Conservation (phyloP, 352 stramenopile species). For the Proteromonas lacertae region DNA sequence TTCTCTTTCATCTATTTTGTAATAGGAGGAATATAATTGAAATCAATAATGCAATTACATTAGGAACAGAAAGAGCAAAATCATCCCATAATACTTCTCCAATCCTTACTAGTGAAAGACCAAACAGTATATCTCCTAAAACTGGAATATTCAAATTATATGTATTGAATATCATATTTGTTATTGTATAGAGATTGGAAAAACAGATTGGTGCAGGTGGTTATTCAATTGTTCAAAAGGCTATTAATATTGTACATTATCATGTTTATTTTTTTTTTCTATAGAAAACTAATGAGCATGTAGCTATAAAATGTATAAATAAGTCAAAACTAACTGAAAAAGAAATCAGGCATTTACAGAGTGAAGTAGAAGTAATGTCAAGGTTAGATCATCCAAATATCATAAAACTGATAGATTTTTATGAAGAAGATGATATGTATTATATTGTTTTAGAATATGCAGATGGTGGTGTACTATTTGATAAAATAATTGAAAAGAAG, state of each 20-base stretch:
- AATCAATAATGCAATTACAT: too few relatives aligned
- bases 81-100: too few relatives aligned
- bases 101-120: too few relatives aligned
- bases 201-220: background rate
- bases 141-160: too few relatives aligned
- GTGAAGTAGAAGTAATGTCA: constrained; percentile 1
- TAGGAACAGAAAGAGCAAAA: too few relatives aligned
- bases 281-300: background rate
- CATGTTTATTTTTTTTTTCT: too few relatives aligned
- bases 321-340: background rate
- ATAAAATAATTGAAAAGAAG: constrained; percentile 59
- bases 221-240: background rate
- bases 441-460: constrained; percentile 93
- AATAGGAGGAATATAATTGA: too few relatives aligned
- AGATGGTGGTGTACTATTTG: constrained; percentile 69
- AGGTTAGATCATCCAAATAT: constrained; percentile 5
- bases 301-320: background rate
- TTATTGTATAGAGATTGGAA: too few relatives aligned
- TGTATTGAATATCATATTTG: too few relatives aligned
- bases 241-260: background rate
- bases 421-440: constrained; percentile 18
- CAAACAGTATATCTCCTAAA: too few relatives aligned
- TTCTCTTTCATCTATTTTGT: too few relatives aligned
- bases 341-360: background rate
- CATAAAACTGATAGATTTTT: constrained; percentile 5